Percentiles rank a stretch among this genome's conserved stretches.
phyloP scores from a whole-genome alignment of 257 asterid species.

The Rauvolfia tetraphylla region DNA sequence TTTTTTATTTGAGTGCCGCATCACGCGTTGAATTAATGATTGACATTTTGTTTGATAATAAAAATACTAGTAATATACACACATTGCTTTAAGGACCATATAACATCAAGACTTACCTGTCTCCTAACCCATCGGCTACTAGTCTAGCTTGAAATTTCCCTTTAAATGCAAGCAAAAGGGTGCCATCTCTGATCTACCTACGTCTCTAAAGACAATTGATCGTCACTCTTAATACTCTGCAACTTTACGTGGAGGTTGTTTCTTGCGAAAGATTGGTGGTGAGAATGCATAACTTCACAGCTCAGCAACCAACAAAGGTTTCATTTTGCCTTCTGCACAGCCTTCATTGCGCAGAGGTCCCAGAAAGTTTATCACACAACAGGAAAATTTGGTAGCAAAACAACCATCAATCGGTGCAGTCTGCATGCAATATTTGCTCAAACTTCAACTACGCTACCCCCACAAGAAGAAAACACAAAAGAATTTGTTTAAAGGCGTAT shows the following conservation, averaged over 20 bases:
- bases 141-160: conserved; percentile 22
- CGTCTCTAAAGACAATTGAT: conserved; percentile 26
- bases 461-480: too few species aligned
- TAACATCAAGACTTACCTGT: not conserved
- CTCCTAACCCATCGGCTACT: not conserved
- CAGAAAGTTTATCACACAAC: not conserved
- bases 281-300: conserved; percentile 37
- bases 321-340: not conserved
- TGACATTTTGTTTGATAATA: too few species aligned
- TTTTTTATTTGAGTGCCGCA: too few species aligned
- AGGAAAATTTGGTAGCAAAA: not conserved
- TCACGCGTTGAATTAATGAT: too few species aligned
- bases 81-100: too few species aligned
- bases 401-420: not conserved
- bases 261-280: conserved; percentile 12
- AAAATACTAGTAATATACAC: too few species aligned
- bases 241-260: conserved; percentile 22
- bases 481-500: too few species aligned
- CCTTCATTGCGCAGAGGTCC: conserved; percentile 4
- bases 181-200: not conserved
- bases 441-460: too few species aligned
- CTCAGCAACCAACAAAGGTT: conserved; percentile 32
- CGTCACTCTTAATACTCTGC: conserved; percentile 19
- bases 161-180: conserved; percentile 43
- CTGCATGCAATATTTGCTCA: not conserved